Conservation (phyloP, 2,329 filamentous ascomycete species). For the Claviceps pazoutovae region DNA sequence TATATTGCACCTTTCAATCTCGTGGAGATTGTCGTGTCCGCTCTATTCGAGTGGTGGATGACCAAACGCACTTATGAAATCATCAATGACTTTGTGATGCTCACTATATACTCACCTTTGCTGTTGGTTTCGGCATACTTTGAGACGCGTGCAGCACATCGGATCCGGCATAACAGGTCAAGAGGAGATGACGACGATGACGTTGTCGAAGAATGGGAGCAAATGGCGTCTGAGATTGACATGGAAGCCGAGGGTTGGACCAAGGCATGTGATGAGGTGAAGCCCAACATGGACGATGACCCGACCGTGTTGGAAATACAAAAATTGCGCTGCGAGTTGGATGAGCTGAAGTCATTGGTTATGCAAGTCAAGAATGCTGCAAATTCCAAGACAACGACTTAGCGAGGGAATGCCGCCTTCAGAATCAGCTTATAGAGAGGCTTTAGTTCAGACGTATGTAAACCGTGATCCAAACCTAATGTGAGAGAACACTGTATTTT, state of each 20-base stretch:
- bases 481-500: not conserved
- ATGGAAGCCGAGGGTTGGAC: conserved; percentile 77
- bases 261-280: conserved; percentile 61
- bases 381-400: not conserved
- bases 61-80: conserved; percentile 56
- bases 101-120: conserved; percentile 67
- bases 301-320: conserved; percentile 56
- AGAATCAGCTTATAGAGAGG: not conserved
- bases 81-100: conserved; percentile 85
- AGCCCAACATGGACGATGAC: conserved; percentile 72
- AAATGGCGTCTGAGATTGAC: conserved; percentile 56
- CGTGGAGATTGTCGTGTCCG: conserved; percentile 68
- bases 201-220: conserved; percentile 83
- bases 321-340: conserved; percentile 43
- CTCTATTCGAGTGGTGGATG: conserved; percentile 93
- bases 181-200: conserved; percentile 85
- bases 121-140: conserved; percentile 63
- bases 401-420: not conserved
- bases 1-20: conserved; percentile 95
- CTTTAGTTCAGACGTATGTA: not conserved
- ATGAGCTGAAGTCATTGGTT: conserved; percentile 39
- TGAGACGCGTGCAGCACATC: conserved; percentile 51
- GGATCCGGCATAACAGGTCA: conserved; percentile 58
- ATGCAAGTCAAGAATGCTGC: conserved; percentile 13
- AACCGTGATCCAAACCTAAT: too few species aligned